Base-by-base conservation (phyloP, 805 yeast genomes). In the Kurtzmaniella fragi region DNA sequence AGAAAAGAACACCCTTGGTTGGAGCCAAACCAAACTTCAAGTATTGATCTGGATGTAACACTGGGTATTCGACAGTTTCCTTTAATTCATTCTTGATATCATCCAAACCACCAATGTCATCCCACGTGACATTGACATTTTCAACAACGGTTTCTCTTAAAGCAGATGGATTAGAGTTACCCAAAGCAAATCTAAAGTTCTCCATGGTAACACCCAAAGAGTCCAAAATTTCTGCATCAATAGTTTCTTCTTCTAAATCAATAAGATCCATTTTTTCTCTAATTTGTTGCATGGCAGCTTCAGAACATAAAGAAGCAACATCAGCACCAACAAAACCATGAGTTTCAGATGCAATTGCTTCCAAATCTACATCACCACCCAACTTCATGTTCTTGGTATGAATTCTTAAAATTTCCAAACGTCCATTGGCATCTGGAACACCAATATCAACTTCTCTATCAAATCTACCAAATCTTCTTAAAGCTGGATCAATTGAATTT, bases 251-350 rank as follows among this genome's bases (percentile, higher is more conserved):
- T 46, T 90, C 97, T 52, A 90, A 74, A 58, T 91, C 98, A 53
- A 95, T 93, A 49, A 93, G 74, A 58, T 93, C 99, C 97, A 93
- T 90, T 80, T 93, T 93, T 71, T 93, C 99, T 70, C 99, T 87
- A 59, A 93, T 93, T 74, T 95, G 99, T 76, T 93, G 99, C 99
- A 93, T 93, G 43, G 99, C 99, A 48, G 99, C 99, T 71, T 95
- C 99, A n/a, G 97, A 89, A 76, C 99, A 93, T 58, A 93, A 75
- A 6, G 98, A 90, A 1, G 99, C 99, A 56, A 93, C 74, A 78
- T 93, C 99, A 37, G 97, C 96, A 73, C 99, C 99, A 43, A 93
- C 99, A 59, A 90, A 93, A 73, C 99, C 99, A 61, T 95, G 99
- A 29, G 99, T 93, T 71, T 93, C 99, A 17, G 95, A 73, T 12